Conservation (phyloP, 208 protist genomes). For the Tetramitus jugosus region DNA sequence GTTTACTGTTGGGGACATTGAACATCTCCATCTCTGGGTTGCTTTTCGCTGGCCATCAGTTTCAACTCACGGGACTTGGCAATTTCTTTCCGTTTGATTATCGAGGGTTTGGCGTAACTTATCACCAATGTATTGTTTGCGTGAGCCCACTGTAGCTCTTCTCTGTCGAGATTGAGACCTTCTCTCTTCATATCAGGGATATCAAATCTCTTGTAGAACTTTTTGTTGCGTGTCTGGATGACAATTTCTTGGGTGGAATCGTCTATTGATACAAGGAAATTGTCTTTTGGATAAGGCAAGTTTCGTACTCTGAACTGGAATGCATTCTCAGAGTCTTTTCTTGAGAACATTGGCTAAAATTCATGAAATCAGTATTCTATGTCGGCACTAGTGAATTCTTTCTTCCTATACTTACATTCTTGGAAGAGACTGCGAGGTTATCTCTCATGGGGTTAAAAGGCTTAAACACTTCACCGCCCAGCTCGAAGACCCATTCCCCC, state of each 20-base stretch:
- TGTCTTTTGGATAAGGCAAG: constrained; percentile 63
- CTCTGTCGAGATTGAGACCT: not conserved
- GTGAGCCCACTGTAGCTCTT: constrained; percentile 60
- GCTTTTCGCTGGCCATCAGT: too few species aligned
- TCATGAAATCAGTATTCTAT: too few species aligned
- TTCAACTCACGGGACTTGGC: not conserved
- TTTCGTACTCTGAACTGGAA: constrained; percentile 80
- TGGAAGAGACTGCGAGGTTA: constrained; percentile 52
- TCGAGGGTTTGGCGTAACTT: not conserved
- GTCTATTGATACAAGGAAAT: constrained; percentile 70
- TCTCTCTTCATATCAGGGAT: constrained; percentile 68
- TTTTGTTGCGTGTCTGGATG: constrained; percentile 85
- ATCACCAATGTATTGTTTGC: constrained; percentile 81
- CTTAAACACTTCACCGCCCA: constrained; percentile 59
- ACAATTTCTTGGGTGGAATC: constrained; percentile 56
- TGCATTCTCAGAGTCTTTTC: constrained; percentile 62
- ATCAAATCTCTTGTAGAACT: constrained; percentile 79
- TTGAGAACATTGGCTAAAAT: constrained; percentile 57
- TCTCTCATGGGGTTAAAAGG: constrained; percentile 45
- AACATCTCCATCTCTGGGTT: constrained; percentile 3
- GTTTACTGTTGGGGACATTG: constrained; percentile 24
- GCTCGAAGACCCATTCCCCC: constrained; percentile 68
- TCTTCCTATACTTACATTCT: constrained; percentile 39
- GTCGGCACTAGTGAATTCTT: too few species aligned
- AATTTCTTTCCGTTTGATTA: not conserved